A percentile compares a stretch with the other conserved stretches of the same genome.
Evolutionary conservation across 177 flowering plant species (phyloP).

Genomic region (Telopea speciosissima): DNA sequence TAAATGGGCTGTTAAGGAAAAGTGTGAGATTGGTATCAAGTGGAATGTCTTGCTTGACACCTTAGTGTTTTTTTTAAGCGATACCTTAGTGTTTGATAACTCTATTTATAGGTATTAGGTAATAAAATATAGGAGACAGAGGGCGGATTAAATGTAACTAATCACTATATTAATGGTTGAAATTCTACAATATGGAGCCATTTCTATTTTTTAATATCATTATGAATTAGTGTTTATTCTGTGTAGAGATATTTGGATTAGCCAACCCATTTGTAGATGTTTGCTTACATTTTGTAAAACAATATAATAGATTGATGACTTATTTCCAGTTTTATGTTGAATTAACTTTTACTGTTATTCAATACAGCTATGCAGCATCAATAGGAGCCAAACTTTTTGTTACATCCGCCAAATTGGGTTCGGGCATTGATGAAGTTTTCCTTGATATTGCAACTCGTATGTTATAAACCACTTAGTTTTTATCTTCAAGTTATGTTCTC

Average conservation of each 20-base stretch:
- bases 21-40: no score
- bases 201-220: background rate
- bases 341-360: conserved; percentile 2
- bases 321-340: background rate
- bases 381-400: conserved; percentile 28
- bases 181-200: no score
- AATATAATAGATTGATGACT: background rate
- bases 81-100: no score
- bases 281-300: background rate
- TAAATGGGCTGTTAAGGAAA: no score
- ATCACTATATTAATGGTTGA: no score
- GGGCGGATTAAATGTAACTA: no score
- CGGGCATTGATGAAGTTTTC: conserved; percentile 31
- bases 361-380: conserved; percentile 23
- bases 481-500: background rate
- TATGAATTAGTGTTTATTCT: background rate
- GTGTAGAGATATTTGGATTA: no score
- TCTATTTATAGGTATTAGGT: no score
- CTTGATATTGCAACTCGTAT: conserved; percentile 28
- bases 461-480: background rate
- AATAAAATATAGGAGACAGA: no score
- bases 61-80: no score
- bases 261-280: no score
- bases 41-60: no score
- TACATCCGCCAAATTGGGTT: conserved; percentile 29